Base-by-base conservation (phyloP, 306 rosid species). In the Neltuma alba region DNA sequence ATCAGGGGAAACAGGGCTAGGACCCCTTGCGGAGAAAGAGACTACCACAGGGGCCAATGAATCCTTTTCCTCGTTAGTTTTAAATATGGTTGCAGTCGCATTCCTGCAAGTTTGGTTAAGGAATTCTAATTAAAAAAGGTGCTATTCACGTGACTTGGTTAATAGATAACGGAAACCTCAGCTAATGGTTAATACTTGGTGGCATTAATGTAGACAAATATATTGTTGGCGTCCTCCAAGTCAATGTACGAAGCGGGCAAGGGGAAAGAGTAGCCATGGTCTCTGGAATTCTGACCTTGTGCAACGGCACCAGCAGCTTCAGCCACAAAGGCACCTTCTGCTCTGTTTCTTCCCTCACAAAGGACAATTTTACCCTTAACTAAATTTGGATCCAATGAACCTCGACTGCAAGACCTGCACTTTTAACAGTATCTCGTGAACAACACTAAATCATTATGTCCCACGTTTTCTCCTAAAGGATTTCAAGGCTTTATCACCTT, bases 301-400 rank as follows among this genome's bases (percentile, higher is more conserved):
- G n/a, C 6, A 62, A 87, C 28, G 6, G 47, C 12, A 15, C 88
- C 91, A 20, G 42, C 67, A 21, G 80, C 88, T 13, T 74, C 80
- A 7, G 80, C 9, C 2, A 0, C 0, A 6, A 76, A n/a, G 10
- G 76, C 30, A 3, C 48, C 88, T 5, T 0, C 0, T 33, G 71
- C 85, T 3, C 0, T 1, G 30, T 0, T 1, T 0, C 7, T 2
- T 4, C 2, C 70, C 2, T 83, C 89, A 1, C 91, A 88, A 2
- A 88, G 30, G 41, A 88, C 83, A 64, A 83, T 85, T 78, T 81
- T 85, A 23, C 85, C 87, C 33, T 58, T 81, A 8, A 83, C 84
- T 70, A 64, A 23, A 1, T 67, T 64, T 14, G 60, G 7, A 50
- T 87, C 72, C 79, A 83, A 57, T 2, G 75, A 12, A 27, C 28